Percentiles rank a stretch among this genome's conserved stretches.
Evolutionary conservation across 805 yeast genomes (phyloP).

Genomic region (Danielia oregonensis): DNA sequence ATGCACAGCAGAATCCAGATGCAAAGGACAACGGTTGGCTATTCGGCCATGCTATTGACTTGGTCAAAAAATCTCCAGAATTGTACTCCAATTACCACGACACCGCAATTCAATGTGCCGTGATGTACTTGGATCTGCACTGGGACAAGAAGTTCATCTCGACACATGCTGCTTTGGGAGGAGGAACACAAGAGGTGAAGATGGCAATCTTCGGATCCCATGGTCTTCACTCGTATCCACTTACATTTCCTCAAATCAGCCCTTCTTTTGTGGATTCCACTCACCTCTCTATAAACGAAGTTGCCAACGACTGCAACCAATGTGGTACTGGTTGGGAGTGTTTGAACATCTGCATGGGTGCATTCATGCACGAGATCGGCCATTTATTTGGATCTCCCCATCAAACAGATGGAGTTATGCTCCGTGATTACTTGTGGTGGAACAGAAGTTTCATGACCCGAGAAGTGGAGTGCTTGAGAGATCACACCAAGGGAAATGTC

Average conservation of each 20-base stretch:
- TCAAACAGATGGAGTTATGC: conserved; percentile 85
- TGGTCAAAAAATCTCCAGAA: conserved; percentile 34
- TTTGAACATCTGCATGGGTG: conserved; percentile 80
- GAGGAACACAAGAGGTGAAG: conserved; percentile 65
- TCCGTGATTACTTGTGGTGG: conserved; percentile 76
- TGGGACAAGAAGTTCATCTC: conserved; percentile 71
- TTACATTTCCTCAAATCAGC: conserved; percentile 64
- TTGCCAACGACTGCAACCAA: conserved; percentile 86
- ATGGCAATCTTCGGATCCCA: conserved; percentile 94
- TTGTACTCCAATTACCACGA: not conserved
- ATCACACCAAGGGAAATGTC: conserved; percentile 43
- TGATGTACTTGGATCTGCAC: conserved; percentile 76
- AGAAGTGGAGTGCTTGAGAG: conserved; percentile 57
- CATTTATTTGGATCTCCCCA: conserved; percentile 91
- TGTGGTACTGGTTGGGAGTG: conserved; percentile 92
- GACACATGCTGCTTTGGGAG: conserved; percentile 95
- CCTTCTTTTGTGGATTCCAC: conserved; percentile 74
- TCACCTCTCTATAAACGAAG: conserved; percentile 55
- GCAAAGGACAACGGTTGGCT: conserved; percentile 75
- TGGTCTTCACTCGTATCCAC: conserved; percentile 90
- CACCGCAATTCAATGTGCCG: conserved; percentile 75
- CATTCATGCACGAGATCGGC: conserved; percentile 94
- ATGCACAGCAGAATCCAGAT: conserved; percentile 80
- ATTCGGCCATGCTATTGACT: conserved; percentile 77
- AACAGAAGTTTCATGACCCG: conserved; percentile 77